Evolutionary conservation across 371 early-diverging fungal species (phyloP).

Genomic region (Saksenaea oblongispora): DNA sequence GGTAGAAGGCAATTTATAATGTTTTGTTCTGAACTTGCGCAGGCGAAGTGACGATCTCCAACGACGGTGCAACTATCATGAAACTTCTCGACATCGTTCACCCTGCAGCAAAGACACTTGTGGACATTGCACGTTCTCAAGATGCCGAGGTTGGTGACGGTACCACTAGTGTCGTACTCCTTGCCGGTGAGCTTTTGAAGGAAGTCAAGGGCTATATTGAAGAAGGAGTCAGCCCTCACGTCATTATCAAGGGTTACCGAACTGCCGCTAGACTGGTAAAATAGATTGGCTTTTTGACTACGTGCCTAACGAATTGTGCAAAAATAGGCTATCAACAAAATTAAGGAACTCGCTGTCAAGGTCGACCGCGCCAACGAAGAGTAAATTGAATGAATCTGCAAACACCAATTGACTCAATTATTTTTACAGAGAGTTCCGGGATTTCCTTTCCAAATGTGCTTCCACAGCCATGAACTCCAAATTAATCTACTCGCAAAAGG

Average conservation of each 20-base stretch:
- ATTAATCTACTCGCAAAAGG: slow-evolving; percentile 96
- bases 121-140: slow-evolving; percentile 98
- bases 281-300: not conserved
- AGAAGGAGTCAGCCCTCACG: slow-evolving; percentile 94
- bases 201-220: slow-evolving; percentile 94
- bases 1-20: not conserved
- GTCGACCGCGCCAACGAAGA: slow-evolving; percentile 74
- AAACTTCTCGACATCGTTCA: slow-evolving; percentile 98
- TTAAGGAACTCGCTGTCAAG: slow-evolving; percentile 83
- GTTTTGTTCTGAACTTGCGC: not conserved
- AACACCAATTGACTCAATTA: not conserved
- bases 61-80: slow-evolving; percentile 99
- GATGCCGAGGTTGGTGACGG: slow-evolving; percentile 99
- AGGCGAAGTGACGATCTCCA: slow-evolving; percentile 97
- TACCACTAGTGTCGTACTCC: slow-evolving; percentile 98
- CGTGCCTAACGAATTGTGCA: not conserved
- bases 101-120: slow-evolving; percentile 98
- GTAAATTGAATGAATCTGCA: slow-evolving; percentile 40
- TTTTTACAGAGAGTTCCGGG: slow-evolving; percentile 75
- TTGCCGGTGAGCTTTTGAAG: slow-evolving; percentile 97
- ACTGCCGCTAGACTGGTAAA: slow-evolving; percentile 77
- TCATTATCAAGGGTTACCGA: slow-evolving; percentile 94
- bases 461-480: slow-evolving; percentile 99
- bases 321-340: slow-evolving; percentile 75
- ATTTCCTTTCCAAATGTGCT: slow-evolving; percentile 94